Evolutionary conservation across 805 yeast genomes (phyloP), one percentile per base, ranked within the genome.

Genomic region (Kuraishia cidri): DNA sequence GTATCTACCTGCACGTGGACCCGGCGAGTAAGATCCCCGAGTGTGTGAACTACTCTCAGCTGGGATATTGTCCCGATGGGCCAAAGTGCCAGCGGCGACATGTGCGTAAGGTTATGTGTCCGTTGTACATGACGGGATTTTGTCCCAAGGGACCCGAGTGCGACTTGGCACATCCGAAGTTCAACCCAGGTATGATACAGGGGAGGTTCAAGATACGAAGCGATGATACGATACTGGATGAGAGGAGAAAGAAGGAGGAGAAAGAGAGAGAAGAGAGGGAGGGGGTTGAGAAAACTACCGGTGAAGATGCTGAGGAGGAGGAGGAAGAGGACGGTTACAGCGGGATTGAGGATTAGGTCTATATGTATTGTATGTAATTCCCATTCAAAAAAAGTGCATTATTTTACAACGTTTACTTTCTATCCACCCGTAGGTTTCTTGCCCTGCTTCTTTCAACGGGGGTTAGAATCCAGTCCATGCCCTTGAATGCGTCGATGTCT

Each of bases 41-140:
- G 38, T 92, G 98, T 49, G 70, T 69, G 33, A 79, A 80, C 46
- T 92, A 88, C 52, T 40, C 46, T n/a, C 79, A 79, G 31, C 64
- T 72, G 45, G 98, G 98, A 0, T 92, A 86, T 52, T 92, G 98
- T 59, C 82, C 85, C 8, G 82, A 79, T 44, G 98, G 98, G 0
- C 94, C 96, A 7, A 65, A 66, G 16, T 92, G 98, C 56, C 66
- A 73, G 9, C 77, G 76, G 43, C 69, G 95, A 44, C 99, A 92
- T 50, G 70, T 84, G 6, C 64, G 87, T 38, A 78, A 78, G 45
- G 69, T 71, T 6, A 50, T 83, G 36, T 92, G 99, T 58, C 88
- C 81, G 12, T 60, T 78, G 33, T 92, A 74, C 54, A 51, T 92
- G 34, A 75, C 88, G 0, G 98, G 99, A 2, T 90, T 90, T 50